phyloP scores from a whole-genome alignment of 495 filamentous ascomycete species.

The Achaetomiella virescens region DNA sequence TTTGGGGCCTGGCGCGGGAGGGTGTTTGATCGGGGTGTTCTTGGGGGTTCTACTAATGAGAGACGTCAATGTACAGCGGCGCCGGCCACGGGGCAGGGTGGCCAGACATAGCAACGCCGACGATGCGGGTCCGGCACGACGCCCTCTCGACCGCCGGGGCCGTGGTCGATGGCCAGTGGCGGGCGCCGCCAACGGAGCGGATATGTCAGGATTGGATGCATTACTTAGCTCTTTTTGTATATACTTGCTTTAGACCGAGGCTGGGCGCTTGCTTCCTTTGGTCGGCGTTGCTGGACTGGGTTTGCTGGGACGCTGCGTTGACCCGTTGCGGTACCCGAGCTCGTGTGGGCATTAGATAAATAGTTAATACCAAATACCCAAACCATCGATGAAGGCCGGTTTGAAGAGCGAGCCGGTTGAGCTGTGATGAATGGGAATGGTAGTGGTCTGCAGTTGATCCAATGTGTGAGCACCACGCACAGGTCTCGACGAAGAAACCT shows the following conservation, averaged over 20 bases:
- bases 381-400: not conserved
- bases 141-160: not conserved
- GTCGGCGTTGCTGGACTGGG: conserved; percentile 8
- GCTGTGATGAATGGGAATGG: not conserved
- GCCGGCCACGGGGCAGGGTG: not conserved
- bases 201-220: conserved; percentile 1
- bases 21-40: conserved; percentile 8
- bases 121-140: conserved; percentile 3
- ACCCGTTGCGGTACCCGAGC: conserved; percentile 1
- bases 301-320: conserved; percentile 11
- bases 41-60: conserved; percentile 16
- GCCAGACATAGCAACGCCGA: not conserved
- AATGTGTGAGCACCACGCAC: too few relatives aligned
- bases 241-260: conserved; percentile 9
- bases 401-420: not conserved
- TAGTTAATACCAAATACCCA: conserved; percentile 17
- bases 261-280: conserved; percentile 15
- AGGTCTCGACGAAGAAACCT: too few relatives aligned
- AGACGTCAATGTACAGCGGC: conserved; percentile 8
- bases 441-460: too few relatives aligned
- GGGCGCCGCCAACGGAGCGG: not conserved
- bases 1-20: not conserved
- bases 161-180: not conserved
- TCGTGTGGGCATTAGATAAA: conserved; percentile 10
- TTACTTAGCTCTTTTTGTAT: conserved; percentile 8